These are phyloP conservation scores for Penicillium fuscoglaucum DNA, from an alignment of 2,329 filamentous ascomycete genomes.

Conservation along the genomic window DNA sequence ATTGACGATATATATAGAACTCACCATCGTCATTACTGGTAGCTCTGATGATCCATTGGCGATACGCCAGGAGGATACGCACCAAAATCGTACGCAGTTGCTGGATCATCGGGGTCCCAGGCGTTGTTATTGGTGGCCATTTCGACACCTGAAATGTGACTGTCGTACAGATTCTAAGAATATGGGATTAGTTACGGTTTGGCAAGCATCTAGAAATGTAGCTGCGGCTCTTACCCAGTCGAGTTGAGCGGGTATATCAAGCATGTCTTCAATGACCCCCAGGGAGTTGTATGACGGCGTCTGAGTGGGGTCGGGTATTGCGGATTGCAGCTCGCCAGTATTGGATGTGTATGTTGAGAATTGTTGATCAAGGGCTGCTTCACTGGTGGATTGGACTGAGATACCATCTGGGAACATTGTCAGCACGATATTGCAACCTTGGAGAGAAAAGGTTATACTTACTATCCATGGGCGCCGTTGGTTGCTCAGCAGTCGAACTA, in stretches of 20 bases:
- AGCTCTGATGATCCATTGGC: not conserved
- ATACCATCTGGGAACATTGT: constrained; percentile 5
- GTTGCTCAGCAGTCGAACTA: constrained; percentile 4
- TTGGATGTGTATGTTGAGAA: not conserved
- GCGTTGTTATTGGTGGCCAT: constrained; percentile 13
- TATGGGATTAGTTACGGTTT: constrained; percentile 1
- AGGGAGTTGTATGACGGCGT: constrained; percentile 18
- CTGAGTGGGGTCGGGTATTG: constrained; percentile 4
- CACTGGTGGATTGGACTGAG: not conserved
- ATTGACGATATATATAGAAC: not conserved
- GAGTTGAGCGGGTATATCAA: constrained; percentile 33
- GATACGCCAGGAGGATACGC: not conserved
- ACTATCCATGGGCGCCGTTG: not conserved
- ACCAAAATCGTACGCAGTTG: constrained; percentile 5
- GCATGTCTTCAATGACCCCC: constrained; percentile 37
- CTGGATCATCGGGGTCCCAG: constrained; percentile 10
- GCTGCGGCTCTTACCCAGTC: constrained; percentile 33
- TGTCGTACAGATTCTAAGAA: constrained; percentile 22
- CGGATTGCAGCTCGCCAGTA: not conserved
- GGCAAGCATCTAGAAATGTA: not conserved
- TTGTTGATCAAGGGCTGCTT: constrained; percentile 4
- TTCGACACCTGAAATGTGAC: constrained; percentile 16
- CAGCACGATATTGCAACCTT: not conserved
- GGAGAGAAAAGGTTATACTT: not conserved
- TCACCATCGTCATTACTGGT: not conserved